Evolutionary conservation across 148 eudicot genomes (phyloP).

Genomic region (Dysphania ambrosioides): DNA sequence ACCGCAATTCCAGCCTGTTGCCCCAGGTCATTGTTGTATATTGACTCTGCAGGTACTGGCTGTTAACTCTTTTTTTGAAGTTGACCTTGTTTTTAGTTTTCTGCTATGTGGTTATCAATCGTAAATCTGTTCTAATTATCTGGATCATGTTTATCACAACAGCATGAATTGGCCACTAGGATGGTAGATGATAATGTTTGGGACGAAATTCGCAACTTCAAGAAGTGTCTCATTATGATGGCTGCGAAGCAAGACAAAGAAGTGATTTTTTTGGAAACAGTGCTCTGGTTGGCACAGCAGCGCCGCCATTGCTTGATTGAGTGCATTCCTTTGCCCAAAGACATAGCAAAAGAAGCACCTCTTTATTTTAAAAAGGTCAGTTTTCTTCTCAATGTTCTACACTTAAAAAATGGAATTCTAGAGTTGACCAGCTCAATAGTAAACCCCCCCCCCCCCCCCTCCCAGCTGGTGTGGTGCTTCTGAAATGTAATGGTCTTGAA

Average conservation of each 20-base stretch:
- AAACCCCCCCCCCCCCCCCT: not conserved
- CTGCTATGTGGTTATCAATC: slow-evolving; percentile 6
- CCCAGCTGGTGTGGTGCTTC: not conserved
- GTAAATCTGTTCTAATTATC: not conserved
- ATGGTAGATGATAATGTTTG: slow-evolving; percentile 85
- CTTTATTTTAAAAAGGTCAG: slow-evolving; percentile 85
- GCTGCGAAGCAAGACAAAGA: slow-evolving; percentile 91
- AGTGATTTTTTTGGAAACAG: slow-evolving; percentile 82
- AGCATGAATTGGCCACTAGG: slow-evolving; percentile 90
- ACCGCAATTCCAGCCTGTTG: slow-evolving; percentile 75
- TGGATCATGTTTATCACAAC: slow-evolving; percentile 23
- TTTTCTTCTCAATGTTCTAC: slow-evolving; percentile 2
- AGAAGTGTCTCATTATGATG: slow-evolving; percentile 96
- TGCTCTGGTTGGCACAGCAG: slow-evolving; percentile 72
- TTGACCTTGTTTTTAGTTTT: not conserved
- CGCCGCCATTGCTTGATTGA: slow-evolving; percentile 93
- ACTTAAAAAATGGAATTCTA: not conserved
- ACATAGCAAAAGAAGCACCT: slow-evolving; percentile 70
- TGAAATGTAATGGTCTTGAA: not conserved
- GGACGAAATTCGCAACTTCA: slow-evolving; percentile 94
- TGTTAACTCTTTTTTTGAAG: not conserved
- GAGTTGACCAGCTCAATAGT: not conserved
- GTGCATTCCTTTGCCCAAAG: slow-evolving; percentile 77
- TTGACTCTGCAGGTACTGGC: slow-evolving; percentile 68
- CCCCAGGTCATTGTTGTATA: slow-evolving; percentile 89